Base-by-base conservation (phyloP, 805 yeast genomes). In the Candida fluviatilis region DNA sequence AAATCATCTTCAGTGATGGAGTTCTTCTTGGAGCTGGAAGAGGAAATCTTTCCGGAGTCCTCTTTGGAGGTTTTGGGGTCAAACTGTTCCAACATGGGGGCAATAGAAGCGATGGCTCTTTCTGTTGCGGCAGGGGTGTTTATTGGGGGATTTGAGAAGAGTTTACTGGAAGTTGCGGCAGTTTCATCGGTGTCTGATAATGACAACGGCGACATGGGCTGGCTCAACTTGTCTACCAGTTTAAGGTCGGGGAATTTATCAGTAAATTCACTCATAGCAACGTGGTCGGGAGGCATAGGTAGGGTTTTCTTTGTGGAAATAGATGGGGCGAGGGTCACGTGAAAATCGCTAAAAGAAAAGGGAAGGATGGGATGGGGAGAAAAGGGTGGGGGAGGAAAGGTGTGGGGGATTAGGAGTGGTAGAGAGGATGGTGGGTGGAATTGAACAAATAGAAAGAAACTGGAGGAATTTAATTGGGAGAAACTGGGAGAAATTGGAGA, bases 91-190 rank as follows among this genome's bases (percentile, higher is more conserved):
- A 85, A 58, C 54, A 84, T 82, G 2, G 95, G 93, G 1, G 91
- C 91, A 31, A 84, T 78, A 0, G 87, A 75, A 8, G 86, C 90
- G 69, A 84, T 80, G 10, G 91, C 91, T 45, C 69, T 77, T 39
- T 66, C 62, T 2, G 73, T 66, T 19, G 60, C 60, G 19, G 60
- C 60, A 10, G 64, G 64, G 1, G 60, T 33, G 18, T 31, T 10
- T 7, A 18, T n/a, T 13, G 29, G 29, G 14, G 19, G 13, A 10
- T 10, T 12, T 7, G n/a, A 10, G 7, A 26, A 26, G 13, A 26
- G 29, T 13, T 26, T 26, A 5, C 15, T 12, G 15, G n/a, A 12
- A 13, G 29, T 33, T 7, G 29, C 5, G n/a, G 7, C n/a, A 13
- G 29, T 33, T 21, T 33, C 35, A 18, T 34, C 40, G 21, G 35